phyloP scores from a whole-genome alignment of 768 basidiomycete species.

The Porphyrellus cyaneotinctus region DNA sequence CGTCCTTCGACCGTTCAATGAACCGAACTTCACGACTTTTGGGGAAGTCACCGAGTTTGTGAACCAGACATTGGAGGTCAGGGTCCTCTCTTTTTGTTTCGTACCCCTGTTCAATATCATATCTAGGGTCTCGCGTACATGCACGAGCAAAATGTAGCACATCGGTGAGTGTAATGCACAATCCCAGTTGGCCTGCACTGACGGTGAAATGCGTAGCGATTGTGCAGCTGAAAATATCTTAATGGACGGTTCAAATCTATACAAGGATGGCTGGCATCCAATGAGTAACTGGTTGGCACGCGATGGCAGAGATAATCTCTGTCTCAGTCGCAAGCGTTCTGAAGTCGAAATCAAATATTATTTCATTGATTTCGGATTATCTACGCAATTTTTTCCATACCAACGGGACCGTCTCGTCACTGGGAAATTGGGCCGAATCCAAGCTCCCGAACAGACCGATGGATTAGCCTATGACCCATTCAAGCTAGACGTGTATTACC shows the following conservation, averaged over 20 bases:
- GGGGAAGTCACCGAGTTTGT: constrained; percentile 31
- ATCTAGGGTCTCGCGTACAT: constrained; percentile 34
- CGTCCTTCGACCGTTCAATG: constrained; percentile 20
- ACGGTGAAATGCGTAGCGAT: constrained; percentile 15
- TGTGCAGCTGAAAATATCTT: constrained; percentile 28
- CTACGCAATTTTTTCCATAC: constrained; percentile 21
- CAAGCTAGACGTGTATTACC: constrained; percentile 27
- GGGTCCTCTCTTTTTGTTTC: neutral
- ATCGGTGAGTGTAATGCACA: constrained; percentile 34
- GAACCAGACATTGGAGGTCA: constrained; percentile 24
- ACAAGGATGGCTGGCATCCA: constrained; percentile 28
- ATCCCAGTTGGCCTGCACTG: too few relatives aligned
- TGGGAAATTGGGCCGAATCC: constrained; percentile 5
- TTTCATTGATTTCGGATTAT: constrained; percentile 36
- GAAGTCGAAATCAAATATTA: constrained; percentile 29
- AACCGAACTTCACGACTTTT: constrained; percentile 20
- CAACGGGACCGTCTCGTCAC: neutral
- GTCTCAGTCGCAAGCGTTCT: constrained; percentile 23
- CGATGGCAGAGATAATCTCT: constrained; percentile 11
- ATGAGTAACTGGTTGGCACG: constrained; percentile 1
- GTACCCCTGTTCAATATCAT: neutral
- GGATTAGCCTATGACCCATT: constrained; percentile 27
- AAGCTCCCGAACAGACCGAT: constrained; percentile 21
- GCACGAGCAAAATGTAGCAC: constrained; percentile 32
- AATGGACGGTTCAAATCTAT: constrained; percentile 26